Base-by-base conservation (phyloP, 169 alveolate genomes). In the Cryptosporidium parvum region DNA sequence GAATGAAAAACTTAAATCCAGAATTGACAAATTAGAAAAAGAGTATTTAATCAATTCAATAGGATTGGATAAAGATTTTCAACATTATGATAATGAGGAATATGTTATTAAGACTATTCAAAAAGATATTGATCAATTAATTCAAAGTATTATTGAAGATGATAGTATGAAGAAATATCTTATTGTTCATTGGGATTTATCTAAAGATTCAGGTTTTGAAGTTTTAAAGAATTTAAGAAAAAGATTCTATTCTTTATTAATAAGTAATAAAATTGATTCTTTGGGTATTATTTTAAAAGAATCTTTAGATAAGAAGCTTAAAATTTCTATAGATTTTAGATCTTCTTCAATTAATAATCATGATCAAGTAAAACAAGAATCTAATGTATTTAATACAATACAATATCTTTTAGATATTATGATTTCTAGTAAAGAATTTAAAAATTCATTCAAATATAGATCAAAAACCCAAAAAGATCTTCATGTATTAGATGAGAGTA, bases 121-220 rank as follows among this genome's bases (percentile, higher is more conserved):
- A n/a, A 59, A 73, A 42, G 86, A 73, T 5, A 73, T 73, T 33
- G 86, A 73, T 73, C 18, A 26, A 37, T 35, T 73, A 58, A 73
- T 73, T 31, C 39, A 58, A 26, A 56, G 69, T 53, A 56, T 73
- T 9, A 31, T 59, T 16, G 72, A 73, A n/a, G 31, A 37, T 56
- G 71, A 31, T n/a, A 58, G 21, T 10, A 31, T 58, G 45, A 58
- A 73, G 58, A 73, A 73, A 18, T 58, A 51, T 56, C 0, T 73
- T 0, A 48, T 56, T 10, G 4, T 73, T 33, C 26, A 73, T 26
- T 73, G 86, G 86, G 59, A 73, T 33, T 33, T 73, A 26, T 73
- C 72, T 10, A 73, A 59, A 35, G 71, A 58, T 52, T 21, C 29
- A n/a, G n/a, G 35, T 16, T 53, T 56, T 9, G 2, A 42, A 14